Conservation (phyloP, 2,329 filamentous ascomycete species). For the Rhynchosporium secalis region DNA sequence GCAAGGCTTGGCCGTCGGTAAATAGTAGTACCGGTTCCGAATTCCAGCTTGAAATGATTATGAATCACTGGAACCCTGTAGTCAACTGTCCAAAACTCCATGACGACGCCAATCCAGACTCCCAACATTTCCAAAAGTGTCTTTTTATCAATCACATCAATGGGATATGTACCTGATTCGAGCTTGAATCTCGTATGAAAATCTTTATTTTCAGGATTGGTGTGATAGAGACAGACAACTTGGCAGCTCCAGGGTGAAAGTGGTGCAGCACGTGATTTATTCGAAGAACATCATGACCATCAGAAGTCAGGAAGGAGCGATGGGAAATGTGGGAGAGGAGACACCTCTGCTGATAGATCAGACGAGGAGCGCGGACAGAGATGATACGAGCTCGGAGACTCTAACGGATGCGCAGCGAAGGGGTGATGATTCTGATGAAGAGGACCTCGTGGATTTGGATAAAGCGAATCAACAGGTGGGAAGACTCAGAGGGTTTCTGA, state of each 20-base stretch:
- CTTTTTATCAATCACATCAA: too few relatives aligned
- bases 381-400: slow-evolving; percentile 25
- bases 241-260: background rate
- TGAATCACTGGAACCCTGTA: too few relatives aligned
- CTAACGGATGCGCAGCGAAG: slow-evolving; percentile 17
- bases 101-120: too few relatives aligned
- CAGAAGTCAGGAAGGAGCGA: slow-evolving; percentile 3
- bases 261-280: background rate
- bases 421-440: slow-evolving; percentile 34
- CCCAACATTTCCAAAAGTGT: too few relatives aligned
- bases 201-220: background rate
- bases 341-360: slow-evolving; percentile 30
- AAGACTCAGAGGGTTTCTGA: slow-evolving; percentile 43
- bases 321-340: slow-evolving; percentile 20
- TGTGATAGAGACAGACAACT: background rate
- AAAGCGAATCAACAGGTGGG: slow-evolving; percentile 38
- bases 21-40: too few relatives aligned
- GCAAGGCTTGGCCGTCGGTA: too few relatives aligned
- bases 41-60: too few relatives aligned
- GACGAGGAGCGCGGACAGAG: slow-evolving; percentile 10
- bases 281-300: background rate
- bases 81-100: too few relatives aligned
- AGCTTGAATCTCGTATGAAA: background rate
- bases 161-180: background rate
- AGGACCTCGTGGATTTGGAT: slow-evolving; percentile 28